phyloP scores from a whole-genome alignment of 495 filamentous ascomycete species.

The Podospora bellae-mahoneyi region DNA sequence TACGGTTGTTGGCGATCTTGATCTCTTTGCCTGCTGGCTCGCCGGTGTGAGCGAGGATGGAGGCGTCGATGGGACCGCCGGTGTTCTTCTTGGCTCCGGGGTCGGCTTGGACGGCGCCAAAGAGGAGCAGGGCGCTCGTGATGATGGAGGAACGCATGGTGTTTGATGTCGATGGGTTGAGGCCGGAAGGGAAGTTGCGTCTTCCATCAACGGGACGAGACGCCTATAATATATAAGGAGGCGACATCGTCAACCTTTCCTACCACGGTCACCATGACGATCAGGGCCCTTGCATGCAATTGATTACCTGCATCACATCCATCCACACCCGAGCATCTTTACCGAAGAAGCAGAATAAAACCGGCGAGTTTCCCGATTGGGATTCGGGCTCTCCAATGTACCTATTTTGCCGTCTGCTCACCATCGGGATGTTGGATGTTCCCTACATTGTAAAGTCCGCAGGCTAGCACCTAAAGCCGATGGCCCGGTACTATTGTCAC shows the following conservation, averaged over 20 bases:
- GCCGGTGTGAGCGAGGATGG: slow-evolving; percentile 36
- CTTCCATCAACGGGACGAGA: background rate
- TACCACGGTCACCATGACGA: background rate
- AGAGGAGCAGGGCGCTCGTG: slow-evolving; percentile 13
- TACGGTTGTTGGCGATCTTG: slow-evolving; percentile 29
- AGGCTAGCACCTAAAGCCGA: too few species aligned
- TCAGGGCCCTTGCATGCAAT: background rate
- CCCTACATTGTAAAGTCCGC: too few species aligned
- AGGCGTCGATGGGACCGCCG: slow-evolving; percentile 11
- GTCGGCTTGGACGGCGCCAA: slow-evolving; percentile 1
- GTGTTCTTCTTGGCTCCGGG: background rate
- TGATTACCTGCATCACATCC: background rate
- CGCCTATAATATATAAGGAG: background rate
- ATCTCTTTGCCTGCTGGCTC: slow-evolving; percentile 32
- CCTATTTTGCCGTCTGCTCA: background rate
- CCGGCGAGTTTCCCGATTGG: background rate
- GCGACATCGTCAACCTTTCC: background rate
- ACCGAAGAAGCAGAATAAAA: background rate
- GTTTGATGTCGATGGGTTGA: background rate
- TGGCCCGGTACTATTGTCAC: too few species aligned
- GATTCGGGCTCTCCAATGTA: background rate
- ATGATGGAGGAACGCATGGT: slow-evolving; percentile 14
- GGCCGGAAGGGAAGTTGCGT: background rate
- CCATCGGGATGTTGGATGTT: too few species aligned
- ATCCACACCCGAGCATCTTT: background rate